These are phyloP conservation scores for Phytophthora sp. DNA, from an alignment of 352 stramenopile species.

Conservation along the genomic window DNA sequence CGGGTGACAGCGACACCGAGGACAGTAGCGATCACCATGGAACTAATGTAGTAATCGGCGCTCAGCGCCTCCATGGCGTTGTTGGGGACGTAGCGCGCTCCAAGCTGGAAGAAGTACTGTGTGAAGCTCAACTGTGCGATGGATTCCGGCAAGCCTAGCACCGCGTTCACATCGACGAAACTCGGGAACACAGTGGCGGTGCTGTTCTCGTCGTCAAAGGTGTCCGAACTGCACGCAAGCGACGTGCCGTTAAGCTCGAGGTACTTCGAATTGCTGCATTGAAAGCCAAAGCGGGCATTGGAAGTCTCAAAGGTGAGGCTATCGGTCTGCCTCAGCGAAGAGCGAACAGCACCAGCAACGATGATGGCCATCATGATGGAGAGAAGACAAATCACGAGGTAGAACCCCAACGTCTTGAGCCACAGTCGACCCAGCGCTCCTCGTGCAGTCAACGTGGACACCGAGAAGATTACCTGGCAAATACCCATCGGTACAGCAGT, in stretches of 20 bases:
- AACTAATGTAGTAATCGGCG: conserved; percentile 48
- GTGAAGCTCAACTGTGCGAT: conserved; percentile 50
- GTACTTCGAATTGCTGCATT: conserved; percentile 58
- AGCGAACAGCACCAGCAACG: conserved; percentile 36
- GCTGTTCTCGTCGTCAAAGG: conserved; percentile 16
- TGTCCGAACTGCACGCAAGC: conserved; percentile 16
- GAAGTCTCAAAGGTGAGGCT: conserved; percentile 32
- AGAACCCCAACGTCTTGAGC: conserved; percentile 46
- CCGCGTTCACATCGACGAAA: conserved; percentile 47
- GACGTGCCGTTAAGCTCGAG: conserved; percentile 42
- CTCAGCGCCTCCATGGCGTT: conserved; percentile 55
- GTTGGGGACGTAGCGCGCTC: conserved; percentile 51
- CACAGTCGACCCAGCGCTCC: conserved; percentile 47
- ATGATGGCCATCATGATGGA: conserved; percentile 33
- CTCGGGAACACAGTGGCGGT: conserved; percentile 47
- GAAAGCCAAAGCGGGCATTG: conserved; percentile 59
- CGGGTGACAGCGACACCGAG: conserved; percentile 54
- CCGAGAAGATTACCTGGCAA: conserved; percentile 62
- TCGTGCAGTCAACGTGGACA: conserved; percentile 53
- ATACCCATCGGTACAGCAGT: conserved; percentile 66
- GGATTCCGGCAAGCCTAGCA: conserved; percentile 47
- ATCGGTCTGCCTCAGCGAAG: conserved; percentile 40
- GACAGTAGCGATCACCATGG: conserved; percentile 54
- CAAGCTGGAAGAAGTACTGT: conserved; percentile 50
- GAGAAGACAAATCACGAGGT: conserved; percentile 38